Evolutionary conservation across 2,329 filamentous ascomycete genomes (phyloP).

Genomic region (Xylariaceae sp.): DNA sequence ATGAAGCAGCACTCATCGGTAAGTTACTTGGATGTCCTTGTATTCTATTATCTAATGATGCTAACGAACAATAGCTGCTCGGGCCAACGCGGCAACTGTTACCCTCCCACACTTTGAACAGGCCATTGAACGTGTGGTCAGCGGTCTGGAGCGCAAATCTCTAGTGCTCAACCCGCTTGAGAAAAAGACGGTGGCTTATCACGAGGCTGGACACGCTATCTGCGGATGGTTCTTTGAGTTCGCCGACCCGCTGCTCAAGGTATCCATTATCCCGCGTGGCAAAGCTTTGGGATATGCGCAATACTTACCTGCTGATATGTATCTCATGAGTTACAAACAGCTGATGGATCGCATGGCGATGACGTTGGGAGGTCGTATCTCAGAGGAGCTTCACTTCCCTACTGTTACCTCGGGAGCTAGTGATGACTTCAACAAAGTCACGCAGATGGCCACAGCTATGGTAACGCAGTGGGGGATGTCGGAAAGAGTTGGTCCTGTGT

Average conservation of each 20-base stretch:
- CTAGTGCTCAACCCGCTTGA: constrained; percentile 88
- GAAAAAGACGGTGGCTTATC: constrained; percentile 94
- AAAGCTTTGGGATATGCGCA: constrained; percentile 94
- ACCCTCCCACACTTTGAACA: constrained; percentile 91
- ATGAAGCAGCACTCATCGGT: constrained; percentile 96
- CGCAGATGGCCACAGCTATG: constrained; percentile 92
- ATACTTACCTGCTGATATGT: constrained; percentile 92
- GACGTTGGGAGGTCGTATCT: constrained; percentile 93
- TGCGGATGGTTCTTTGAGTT: constrained; percentile 97
- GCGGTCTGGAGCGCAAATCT: constrained; percentile 95
- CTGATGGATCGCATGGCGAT: constrained; percentile 99
- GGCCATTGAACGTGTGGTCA: constrained; percentile 95
- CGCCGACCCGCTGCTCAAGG: constrained; percentile 96
- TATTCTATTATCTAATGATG: constrained; percentile 8
- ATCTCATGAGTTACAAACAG: constrained; percentile 92
- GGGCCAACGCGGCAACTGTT: constrained; percentile 74
- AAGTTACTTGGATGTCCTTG: constrained; percentile 35
- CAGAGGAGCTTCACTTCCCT: constrained; percentile 93
- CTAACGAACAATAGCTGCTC: constrained; percentile 65
- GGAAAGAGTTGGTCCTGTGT: constrained; percentile 84
- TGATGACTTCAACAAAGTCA: constrained; percentile 98
- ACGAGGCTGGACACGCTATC: constrained; percentile 96
- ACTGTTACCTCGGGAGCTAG: constrained; percentile 92
- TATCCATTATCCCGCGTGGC: constrained; percentile 95
- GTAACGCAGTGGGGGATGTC: constrained; percentile 99